A percentile compares a stretch with the other conserved stretches of the same genome.
These are phyloP conservation scores for Fusarium lyarnte DNA, from an alignment of 2,329 filamentous ascomycete species.

Conservation along the genomic window DNA sequence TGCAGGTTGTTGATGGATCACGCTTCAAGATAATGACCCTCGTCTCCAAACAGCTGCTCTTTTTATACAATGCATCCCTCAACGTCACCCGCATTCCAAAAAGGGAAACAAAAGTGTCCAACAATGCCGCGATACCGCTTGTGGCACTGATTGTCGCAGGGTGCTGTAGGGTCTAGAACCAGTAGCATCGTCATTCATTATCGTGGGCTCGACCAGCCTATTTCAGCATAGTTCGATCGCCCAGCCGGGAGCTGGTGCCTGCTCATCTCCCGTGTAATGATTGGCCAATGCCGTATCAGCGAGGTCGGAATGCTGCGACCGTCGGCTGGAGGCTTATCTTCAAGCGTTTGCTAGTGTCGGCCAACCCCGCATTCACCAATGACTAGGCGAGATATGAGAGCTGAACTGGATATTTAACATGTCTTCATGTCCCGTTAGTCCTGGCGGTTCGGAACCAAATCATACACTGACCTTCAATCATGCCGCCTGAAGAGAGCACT, in stretches of 20 bases:
- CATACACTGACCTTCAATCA: background rate
- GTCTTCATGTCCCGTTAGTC: background rate
- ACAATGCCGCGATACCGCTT: background rate
- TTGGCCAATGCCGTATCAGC: background rate
- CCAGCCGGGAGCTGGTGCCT: background rate
- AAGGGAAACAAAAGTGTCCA: background rate
- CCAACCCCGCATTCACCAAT: background rate
- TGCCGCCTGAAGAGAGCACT: background rate
- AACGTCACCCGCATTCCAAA: background rate
- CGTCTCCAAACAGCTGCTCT: background rate
- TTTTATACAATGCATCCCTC: background rate
- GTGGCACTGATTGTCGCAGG: background rate
- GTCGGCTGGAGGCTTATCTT: background rate
- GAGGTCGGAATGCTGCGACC: background rate
- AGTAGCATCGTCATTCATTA: background rate
- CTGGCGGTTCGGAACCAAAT: background rate
- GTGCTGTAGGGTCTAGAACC: background rate
- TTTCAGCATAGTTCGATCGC: background rate
- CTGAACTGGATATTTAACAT: background rate
- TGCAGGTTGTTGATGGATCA: background rate
- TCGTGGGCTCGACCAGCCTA: background rate
- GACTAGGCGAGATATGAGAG: background rate
- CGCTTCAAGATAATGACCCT: rapidly evolving
- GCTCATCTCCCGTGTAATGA: rapidly evolving
- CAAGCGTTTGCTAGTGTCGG: background rate